These are phyloP conservation scores for Monascus purpureus DNA, from an alignment of 495 filamentous ascomycete genomes.

Conservation along the genomic window DNA sequence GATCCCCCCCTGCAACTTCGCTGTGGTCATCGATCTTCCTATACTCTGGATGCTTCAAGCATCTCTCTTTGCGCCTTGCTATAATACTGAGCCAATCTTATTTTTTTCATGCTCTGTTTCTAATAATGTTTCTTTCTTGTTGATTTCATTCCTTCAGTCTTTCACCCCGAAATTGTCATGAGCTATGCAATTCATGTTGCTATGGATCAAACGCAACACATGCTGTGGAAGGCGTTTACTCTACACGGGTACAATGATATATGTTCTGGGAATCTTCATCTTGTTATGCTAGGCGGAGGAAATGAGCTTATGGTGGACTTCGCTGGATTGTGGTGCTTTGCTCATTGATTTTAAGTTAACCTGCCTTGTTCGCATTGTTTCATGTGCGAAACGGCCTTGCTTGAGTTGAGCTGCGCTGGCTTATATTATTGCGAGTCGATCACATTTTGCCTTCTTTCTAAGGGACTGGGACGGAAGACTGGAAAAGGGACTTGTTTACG, in stretches of 20 bases:
- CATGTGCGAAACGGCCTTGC: no score
- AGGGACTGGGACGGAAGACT: no score
- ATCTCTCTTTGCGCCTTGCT: background rate
- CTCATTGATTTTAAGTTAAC: no score
- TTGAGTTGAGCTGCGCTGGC: no score
- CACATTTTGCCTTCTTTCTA: no score
- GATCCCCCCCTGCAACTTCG: background rate
- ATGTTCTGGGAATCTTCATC: constrained; percentile 5
- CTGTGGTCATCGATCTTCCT: no score
- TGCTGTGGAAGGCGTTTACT: constrained; percentile 10
- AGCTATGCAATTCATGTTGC: background rate
- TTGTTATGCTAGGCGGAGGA: constrained; percentile 5
- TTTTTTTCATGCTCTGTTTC: background rate
- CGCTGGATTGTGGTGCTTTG: constrained; percentile 4
- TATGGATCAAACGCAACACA: constrained; percentile 3
- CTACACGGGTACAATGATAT: constrained; percentile 1
- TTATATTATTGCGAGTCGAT: no score
- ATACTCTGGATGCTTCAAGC: no score
- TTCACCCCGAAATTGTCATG: background rate
- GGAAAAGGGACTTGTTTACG: no score
- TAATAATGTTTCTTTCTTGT: background rate
- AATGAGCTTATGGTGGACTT: constrained; percentile 6
- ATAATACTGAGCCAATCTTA: background rate
- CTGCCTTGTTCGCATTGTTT: no score
- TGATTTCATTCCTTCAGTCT: background rate